Evolutionary conservation across 805 yeast genomes (phyloP), one percentile per base, ranked within the genome.

Genomic region (Starmera amethionina): DNA sequence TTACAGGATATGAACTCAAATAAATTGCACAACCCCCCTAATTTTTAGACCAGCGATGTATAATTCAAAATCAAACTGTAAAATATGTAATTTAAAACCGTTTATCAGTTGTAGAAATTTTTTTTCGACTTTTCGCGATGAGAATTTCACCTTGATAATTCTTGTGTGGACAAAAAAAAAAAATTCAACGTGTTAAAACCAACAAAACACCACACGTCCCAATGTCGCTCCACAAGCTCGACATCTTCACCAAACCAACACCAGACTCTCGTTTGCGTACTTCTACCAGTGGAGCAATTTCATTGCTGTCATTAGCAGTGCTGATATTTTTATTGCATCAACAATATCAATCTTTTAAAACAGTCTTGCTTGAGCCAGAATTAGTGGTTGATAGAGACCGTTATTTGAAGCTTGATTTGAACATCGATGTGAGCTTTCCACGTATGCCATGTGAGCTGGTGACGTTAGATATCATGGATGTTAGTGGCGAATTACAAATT

Each of bases 381-480:
- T 69, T 93, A 54, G 89, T 84, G 12, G 95, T 93, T 18, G 96
- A 93, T 59, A 71, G 95, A 46, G 89, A 82, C 46, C 70, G 81
- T 47, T 77, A 83, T 43, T 74, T 76, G 54, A 77, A 81, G 48
- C 65, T 93, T 60, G 87, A 82, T 40, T 79, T 93, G 48, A 79
- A 81, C 54, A 52, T 90, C 45, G 96, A 93, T 59, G 70, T 93
- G 35, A 70, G 85, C 2, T 93, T 93, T 56, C 95, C 90, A 5
- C 63, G 79, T 43, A 48, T 90, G 40, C 97, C 98, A 4, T 93
- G 98, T 60, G 94, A 82, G 42, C 51, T 82, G 45, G 56, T 90
- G 42, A 75, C 85, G 29, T 61, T 93, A 60, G 98, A 93, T 59
- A 75, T 89, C 31, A 76, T 93, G 79, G 97, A 93, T 61, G 77